Evolutionary conservation across 306 rosid species (phyloP).

Genomic region (Leucaena leucocephala): DNA sequence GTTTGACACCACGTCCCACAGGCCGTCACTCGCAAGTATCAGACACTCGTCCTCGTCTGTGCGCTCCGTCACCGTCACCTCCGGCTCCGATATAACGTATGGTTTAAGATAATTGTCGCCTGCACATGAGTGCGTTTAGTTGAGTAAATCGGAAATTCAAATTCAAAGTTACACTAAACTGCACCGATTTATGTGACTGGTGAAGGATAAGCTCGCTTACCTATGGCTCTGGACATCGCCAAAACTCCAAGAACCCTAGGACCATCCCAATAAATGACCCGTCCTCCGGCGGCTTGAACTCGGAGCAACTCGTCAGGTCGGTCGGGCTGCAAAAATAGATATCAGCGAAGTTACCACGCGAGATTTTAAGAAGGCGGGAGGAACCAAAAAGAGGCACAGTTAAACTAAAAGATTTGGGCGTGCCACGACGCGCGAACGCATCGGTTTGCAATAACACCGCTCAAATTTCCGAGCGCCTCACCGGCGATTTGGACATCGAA

Average conservation of each 20-base stretch:
- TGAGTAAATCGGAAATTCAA: background rate
- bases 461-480: background rate
- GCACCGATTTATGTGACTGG: background rate
- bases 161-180: no score
- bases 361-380: background rate
- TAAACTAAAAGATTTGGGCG: slow-evolving; percentile 4
- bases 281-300: slow-evolving; percentile 78
- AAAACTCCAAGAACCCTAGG: slow-evolving; percentile 86
- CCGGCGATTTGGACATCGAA: background rate
- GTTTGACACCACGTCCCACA: slow-evolving; percentile 92
- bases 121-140: background rate
- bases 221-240: slow-evolving; percentile 89
- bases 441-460: background rate
- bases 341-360: slow-evolving; percentile 17
- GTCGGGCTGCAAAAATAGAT: slow-evolving; percentile 65
- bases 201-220: background rate
- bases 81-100: slow-evolving; percentile 86
- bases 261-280: slow-evolving; percentile 91
- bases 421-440: background rate
- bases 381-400: background rate
- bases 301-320: slow-evolving; percentile 84
- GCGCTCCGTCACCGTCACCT: slow-evolving; percentile 71
- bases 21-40: slow-evolving; percentile 82
- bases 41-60: slow-evolving; percentile 75
- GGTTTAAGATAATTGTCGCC: slow-evolving; percentile 84